Evolutionary conservation across 148 eudicot genomes (phyloP).

Genomic region (Pharnaceum exiguum): DNA sequence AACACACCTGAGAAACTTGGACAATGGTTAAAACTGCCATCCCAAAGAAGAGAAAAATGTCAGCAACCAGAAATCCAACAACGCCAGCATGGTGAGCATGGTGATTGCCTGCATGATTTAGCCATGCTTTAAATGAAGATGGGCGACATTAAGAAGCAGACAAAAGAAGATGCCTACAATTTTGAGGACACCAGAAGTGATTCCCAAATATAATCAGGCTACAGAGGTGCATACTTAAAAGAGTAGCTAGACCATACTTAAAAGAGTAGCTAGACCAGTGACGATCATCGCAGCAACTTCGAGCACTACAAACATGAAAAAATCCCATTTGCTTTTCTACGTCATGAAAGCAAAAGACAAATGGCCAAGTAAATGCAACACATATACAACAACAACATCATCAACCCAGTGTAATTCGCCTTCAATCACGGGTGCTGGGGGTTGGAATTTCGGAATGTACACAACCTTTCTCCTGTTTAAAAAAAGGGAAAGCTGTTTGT

Average conservation of each 20-base stretch:
- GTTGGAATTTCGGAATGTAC: too few relatives aligned
- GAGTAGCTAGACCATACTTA: too few relatives aligned
- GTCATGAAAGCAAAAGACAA: constrained; percentile 15
- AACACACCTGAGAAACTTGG: constrained; percentile 88
- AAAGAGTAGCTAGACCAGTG: constrained; percentile 69
- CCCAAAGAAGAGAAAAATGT: constrained; percentile 75
- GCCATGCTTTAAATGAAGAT: constrained; percentile 80
- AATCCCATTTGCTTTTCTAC: constrained; percentile 98
- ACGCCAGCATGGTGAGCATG: constrained; percentile 89
- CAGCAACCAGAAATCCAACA: constrained; percentile 63
- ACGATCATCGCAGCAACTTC: constrained; percentile 88
- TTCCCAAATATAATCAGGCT: not conserved
- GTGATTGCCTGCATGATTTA: constrained; percentile 66
- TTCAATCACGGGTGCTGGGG: too few relatives aligned
- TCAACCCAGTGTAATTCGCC: too few relatives aligned
- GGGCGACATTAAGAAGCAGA: constrained; percentile 32
- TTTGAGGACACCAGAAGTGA: not conserved
- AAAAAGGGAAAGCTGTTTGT: too few relatives aligned
- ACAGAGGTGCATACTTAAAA: constrained; percentile 52
- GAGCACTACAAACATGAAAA: constrained; percentile 75
- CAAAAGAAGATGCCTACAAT: not conserved
- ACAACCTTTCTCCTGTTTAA: too few relatives aligned
- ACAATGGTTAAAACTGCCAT: constrained; percentile 72
- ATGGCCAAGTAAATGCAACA: not conserved
- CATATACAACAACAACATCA: not conserved